These are phyloP conservation scores for Heteromeles arbutifolia DNA, from an alignment of 306 rosid species.

Conservation along the genomic window DNA sequence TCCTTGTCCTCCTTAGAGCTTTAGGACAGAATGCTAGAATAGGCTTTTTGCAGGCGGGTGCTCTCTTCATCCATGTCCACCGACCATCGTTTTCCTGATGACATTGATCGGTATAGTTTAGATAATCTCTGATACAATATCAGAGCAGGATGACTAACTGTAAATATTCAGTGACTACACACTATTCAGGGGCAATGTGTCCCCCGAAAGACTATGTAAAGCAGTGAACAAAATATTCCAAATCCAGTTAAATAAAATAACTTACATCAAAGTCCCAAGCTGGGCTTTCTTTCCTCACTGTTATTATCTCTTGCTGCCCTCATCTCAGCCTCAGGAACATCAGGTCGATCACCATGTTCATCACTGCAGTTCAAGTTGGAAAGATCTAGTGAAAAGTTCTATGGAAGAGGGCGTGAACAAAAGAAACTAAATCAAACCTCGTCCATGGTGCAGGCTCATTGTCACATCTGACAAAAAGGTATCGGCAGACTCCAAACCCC, in stretches of 20 bases:
- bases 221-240: neutral
- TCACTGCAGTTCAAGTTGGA: slow-evolving; percentile 37
- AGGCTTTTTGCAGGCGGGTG: slow-evolving; percentile 29
- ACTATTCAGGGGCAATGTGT: neutral
- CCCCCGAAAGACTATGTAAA: neutral
- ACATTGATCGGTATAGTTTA: neutral
- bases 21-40: slow-evolving; percentile 17
- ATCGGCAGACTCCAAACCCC: slow-evolving; percentile 72
- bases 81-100: slow-evolving; percentile 37
- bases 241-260: neutral
- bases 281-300: slow-evolving; percentile 42
- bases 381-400: neutral
- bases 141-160: neutral
- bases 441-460: slow-evolving; percentile 82
- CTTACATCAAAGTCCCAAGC: slow-evolving; percentile 64
- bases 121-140: neutral
- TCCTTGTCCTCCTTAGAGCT: slow-evolving; percentile 15
- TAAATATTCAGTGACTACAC: neutral
- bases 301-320: slow-evolving; percentile 33
- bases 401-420: neutral
- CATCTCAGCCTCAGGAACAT: slow-evolving; percentile 30
- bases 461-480: slow-evolving; percentile 69
- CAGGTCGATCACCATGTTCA: slow-evolving; percentile 55
- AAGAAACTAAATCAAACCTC: slow-evolving; percentile 30
- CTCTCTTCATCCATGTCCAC: slow-evolving; percentile 54